These are phyloP conservation scores for Puccinia triticina DNA, from an alignment of 1,284 basidiomycete species.

Conservation along the genomic window DNA sequence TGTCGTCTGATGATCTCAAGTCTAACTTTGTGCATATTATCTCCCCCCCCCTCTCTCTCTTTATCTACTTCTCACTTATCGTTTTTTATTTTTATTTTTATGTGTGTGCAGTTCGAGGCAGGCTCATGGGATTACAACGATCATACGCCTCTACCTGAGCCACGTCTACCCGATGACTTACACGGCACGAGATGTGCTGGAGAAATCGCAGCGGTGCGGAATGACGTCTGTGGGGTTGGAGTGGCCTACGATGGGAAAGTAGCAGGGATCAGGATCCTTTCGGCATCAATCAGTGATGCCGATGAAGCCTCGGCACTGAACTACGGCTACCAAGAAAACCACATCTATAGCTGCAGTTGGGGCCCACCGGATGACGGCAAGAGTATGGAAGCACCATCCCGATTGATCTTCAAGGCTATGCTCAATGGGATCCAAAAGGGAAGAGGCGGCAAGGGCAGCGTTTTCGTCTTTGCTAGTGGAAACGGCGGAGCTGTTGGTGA, in stretches of 20 bases:
- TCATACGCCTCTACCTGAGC: conserved; percentile 82
- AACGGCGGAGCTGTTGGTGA: conserved; percentile 90
- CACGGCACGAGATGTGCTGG: conserved; percentile 98
- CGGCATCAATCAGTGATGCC: conserved; percentile 93
- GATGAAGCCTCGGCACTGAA: conserved; percentile 97
- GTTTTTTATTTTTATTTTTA: neutral
- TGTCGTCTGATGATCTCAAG: conserved; percentile 63
- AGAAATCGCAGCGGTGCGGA: conserved; percentile 95
- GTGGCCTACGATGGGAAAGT: conserved; percentile 90
- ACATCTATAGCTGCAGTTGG: conserved; percentile 96
- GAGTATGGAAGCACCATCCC: conserved; percentile 91
- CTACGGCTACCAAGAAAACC: conserved; percentile 85
- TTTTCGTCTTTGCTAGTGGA: conserved; percentile 97
- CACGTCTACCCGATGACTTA: conserved; percentile 85
- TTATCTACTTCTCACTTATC: neutral
- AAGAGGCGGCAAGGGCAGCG: conserved; percentile 82
- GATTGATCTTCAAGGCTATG: conserved; percentile 90
- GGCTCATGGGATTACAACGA: conserved; percentile 98
- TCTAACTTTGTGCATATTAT: conserved; percentile 57
- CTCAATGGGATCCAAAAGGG: conserved; percentile 93
- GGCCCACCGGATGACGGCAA: conserved; percentile 93
- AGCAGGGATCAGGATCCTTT: conserved; percentile 91
- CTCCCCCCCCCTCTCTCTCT: neutral
- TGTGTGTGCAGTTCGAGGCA: conserved; percentile 70
- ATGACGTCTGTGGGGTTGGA: conserved; percentile 91